Conservation (phyloP, 768 basidiomycete genomes). For the Ramaria rubella region DNA sequence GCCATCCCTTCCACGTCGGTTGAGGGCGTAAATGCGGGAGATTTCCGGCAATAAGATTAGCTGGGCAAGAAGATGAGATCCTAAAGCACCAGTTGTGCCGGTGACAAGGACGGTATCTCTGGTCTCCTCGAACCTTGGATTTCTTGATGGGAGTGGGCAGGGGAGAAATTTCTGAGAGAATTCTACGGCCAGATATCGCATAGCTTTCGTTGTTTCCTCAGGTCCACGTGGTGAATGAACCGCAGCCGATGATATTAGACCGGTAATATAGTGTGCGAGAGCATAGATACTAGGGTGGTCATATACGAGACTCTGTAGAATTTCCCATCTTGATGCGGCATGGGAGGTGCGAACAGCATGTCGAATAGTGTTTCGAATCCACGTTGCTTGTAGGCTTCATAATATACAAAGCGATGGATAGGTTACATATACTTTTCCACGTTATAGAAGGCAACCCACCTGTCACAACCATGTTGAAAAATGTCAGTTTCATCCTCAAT, state of each 20-base stretch:
- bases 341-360: background rate
- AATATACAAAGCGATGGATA: background rate
- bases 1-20: constrained; percentile 17
- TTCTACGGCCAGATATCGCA: background rate
- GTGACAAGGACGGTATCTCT: constrained; percentile 29
- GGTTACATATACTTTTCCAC: background rate
- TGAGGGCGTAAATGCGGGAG: constrained; percentile 29
- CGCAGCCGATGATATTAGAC: background rate
- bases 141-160: background rate
- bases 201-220: background rate
- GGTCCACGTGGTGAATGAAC: background rate
- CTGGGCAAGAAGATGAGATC: constrained; percentile 27
- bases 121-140: background rate
- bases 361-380: constrained; percentile 5
- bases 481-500: constrained; percentile 12
- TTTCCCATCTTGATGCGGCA: no score
- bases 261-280: background rate
- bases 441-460: background rate
- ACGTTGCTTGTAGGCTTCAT: constrained; percentile 8
- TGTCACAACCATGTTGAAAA: constrained; percentile 13
- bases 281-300: constrained; percentile 27
- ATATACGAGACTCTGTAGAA: constrained; percentile 26
- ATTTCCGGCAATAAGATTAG: constrained; percentile 24
- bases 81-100: constrained; percentile 33
- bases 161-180: background rate